Evolutionary conservation across 2,329 filamentous ascomycete genomes (phyloP).

Genomic region (Colletotrichum cereale): DNA sequence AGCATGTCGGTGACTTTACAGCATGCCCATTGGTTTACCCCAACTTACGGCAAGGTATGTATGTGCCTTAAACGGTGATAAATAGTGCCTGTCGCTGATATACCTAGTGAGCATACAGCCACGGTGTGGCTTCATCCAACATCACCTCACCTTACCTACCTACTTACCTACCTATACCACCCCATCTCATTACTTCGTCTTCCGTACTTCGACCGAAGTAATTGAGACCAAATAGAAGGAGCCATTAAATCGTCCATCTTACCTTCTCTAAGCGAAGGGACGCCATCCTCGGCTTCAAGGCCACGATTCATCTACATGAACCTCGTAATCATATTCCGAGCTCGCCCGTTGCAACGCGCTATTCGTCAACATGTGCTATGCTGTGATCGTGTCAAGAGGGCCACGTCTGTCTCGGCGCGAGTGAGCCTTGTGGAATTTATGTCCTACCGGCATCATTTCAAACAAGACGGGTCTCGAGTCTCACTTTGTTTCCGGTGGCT

Average conservation of each 20-base stretch:
- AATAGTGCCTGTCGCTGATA: neutral
- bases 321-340: constrained; percentile 16
- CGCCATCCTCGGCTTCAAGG: neutral
- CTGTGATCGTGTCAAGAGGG: constrained; percentile 11
- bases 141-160: neutral
- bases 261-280: constrained; percentile 7
- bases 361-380: constrained; percentile 21
- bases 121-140: neutral
- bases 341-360: constrained; percentile 22
- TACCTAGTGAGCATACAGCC: neutral
- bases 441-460: constrained; percentile 6
- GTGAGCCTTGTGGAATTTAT: constrained; percentile 17
- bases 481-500: neutral
- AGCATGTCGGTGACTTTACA: neutral
- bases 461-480: neutral
- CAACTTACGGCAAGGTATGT: neutral
- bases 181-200: neutral
- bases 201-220: neutral
- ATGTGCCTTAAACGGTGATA: neutral
- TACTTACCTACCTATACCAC: too few relatives aligned
- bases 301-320: constrained; percentile 24
- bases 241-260: neutral
- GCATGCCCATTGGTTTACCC: neutral
- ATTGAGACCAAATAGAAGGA: neutral
- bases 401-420: constrained; percentile 7